phyloP scores from a whole-genome alignment of 2,329 filamentous ascomycete genomes.

The Aureobasidium sp. region DNA sequence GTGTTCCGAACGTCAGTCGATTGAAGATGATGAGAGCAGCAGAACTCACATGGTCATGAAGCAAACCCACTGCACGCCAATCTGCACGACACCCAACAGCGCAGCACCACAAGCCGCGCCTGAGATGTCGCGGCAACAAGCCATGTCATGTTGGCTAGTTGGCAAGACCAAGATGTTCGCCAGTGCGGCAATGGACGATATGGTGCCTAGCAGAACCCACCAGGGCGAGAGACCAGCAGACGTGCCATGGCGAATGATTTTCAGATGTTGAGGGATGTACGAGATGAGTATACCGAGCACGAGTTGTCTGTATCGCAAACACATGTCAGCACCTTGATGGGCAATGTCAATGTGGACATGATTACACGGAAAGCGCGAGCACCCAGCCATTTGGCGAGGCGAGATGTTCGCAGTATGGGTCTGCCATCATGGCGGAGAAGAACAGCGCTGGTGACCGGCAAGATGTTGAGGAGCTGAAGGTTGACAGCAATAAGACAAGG shows the following conservation, averaged over 20 bases:
- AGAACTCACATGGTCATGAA: conserved; percentile 76
- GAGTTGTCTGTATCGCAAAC: conserved; percentile 50
- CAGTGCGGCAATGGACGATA: conserved; percentile 75
- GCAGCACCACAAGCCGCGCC: conserved; percentile 78
- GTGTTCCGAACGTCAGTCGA: not conserved
- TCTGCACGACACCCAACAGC: conserved; percentile 79
- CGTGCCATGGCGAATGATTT: conserved; percentile 76
- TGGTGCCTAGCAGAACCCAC: conserved; percentile 88
- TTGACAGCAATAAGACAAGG: not conserved
- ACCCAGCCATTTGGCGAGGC: conserved; percentile 16
- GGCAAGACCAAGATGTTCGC: conserved; percentile 86
- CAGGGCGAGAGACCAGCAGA: conserved; percentile 94
- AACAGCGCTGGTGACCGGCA: not conserved
- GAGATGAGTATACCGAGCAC: conserved; percentile 82
- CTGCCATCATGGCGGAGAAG: not conserved
- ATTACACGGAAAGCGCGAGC: conserved; percentile 16
- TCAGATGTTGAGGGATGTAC: conserved; percentile 88
- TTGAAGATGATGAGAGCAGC: not conserved
- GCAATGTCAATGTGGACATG: not conserved
- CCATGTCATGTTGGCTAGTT: conserved; percentile 72
- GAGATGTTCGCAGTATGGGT: conserved; percentile 18
- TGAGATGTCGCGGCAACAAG: conserved; percentile 75
- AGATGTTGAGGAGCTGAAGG: not conserved
- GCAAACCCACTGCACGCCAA: conserved; percentile 85
- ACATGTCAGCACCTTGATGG: not conserved